Evolutionary conservation across 106 monocot genomes (phyloP).

Genomic region (Dendrobium nobile): DNA sequence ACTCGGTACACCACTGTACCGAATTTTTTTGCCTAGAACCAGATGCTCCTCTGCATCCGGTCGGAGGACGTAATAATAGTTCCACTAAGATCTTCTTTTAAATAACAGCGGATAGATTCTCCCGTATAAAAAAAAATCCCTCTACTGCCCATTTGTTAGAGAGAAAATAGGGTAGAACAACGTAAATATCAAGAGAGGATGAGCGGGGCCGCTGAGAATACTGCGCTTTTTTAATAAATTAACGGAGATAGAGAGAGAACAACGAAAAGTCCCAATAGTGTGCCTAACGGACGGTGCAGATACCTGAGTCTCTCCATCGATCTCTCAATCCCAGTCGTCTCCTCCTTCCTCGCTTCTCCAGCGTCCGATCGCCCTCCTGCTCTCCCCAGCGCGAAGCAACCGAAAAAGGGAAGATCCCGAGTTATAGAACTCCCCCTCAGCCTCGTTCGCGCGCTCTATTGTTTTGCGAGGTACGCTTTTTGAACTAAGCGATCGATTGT

Average conservation of each 20-base stretch:
- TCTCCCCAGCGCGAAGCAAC: constrained; percentile 12
- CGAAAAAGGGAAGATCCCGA: background rate
- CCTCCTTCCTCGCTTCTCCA: constrained; percentile 34
- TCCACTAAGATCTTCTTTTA: no score
- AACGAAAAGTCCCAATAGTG: background rate
- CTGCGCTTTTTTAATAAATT: background rate
- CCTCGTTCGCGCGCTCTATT: background rate
- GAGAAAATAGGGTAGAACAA: background rate
- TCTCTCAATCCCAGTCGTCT: constrained; percentile 37
- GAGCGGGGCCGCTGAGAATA: background rate
- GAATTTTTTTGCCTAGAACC: no score
- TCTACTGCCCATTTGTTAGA: background rate
- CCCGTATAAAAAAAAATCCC: background rate
- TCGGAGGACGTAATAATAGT: no score
- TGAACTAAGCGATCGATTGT: background rate
- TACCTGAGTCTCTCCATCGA: background rate
- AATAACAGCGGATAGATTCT: no score
- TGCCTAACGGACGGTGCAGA: constrained; percentile 8
- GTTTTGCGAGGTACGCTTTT: constrained; percentile 2
- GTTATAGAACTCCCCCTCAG: background rate
- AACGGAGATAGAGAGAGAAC: background rate
- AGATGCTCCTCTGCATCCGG: no score
- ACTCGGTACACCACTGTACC: no score
- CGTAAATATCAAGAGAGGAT: background rate
- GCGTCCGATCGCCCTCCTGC: constrained; percentile 30